Base-by-base conservation (phyloP, 2,329 filamentous ascomycete genomes). In the Bipolaris victoriae region DNA sequence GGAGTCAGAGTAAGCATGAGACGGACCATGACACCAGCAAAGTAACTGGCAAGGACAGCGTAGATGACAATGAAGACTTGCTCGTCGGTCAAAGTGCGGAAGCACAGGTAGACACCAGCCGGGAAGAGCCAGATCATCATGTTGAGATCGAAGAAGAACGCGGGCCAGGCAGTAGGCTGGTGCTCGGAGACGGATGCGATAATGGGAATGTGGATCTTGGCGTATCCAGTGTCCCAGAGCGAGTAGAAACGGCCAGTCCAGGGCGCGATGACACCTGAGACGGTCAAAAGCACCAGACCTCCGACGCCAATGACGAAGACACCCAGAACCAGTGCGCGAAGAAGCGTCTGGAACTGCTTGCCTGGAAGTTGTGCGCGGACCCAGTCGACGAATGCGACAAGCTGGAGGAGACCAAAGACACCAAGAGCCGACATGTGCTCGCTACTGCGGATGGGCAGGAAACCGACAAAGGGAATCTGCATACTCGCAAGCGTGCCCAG, bases 181-280 rank as follows among this genome's bases (percentile, higher is more conserved):
- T 99, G 95, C 81, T 99, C 95, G 1, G 95, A 99, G 45, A 99
- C 95, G n/a, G 95, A 99, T 3, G 95, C 95, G 76, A 99, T 99
- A 75, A 99, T 99, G 60, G 95, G 95, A 74, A 99, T 99, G 74
- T 99, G 95, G 63, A 98, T 96, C 84, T 99, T 99, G 71, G 95
- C 95, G 75, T 99, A 99, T 69, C 92, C 90, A 5, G 95, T 99
- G 76, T 99, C 96, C 92, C 94, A 99, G 31, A 99, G 87, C 20
- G 96, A 99, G 82, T 99, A 99, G 85, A 99, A 99, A 70, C 95
- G 93, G 63, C 95, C 95, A 70, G 91, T 92, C 95, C 95, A 99
- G 16, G 96, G 95, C 20, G 96, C 95, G 77, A 99, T 95, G 65
- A 95, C 90, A 60, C 95, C 95, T 16, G 91, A 86, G 18, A 93